Base-by-base conservation (phyloP, 1,284 basidiomycete species). In the Leccinum discolor region DNA sequence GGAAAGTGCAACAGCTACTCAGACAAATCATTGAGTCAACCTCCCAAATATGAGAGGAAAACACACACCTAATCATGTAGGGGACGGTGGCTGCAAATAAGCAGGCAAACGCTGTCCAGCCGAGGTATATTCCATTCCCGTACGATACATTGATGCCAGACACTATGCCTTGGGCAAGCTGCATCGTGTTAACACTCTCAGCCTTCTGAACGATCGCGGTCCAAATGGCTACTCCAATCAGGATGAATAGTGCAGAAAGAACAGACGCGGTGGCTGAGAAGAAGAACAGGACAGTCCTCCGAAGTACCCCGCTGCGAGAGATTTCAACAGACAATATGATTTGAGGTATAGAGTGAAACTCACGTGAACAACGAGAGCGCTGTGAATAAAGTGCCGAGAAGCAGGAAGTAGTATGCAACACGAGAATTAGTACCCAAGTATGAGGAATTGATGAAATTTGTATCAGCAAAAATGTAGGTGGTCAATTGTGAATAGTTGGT, bases 181-280 rank as follows among this genome's bases (percentile, higher is more conserved):
- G 69, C 64, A 85, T 71, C 42, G 79, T 74, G 73, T 92, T 92
- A 66, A 93, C 81, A 35, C 77, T 78, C 70, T 88, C 80, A 3
- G 83, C 80, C 73, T 88, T 90, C 70, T 87, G 85, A 57, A 94
- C 83, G 61, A 92, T 82, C 59, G 87, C 84, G 4, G 92, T 93
- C 90, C 91, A 94, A 66, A 93, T 87, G 50, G 86, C 83, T 12
- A 87, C 87, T 18, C 87, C 90, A 47, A 91, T 85, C 60, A 94
- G 81, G 60, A 92, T 74, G 64, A 91, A 82, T 21, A 90, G 65
- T 61, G 85, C 84, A 35, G 88, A 87, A 35, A 89, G 68, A 63
- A 88, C 77, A 29, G 89, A 83, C 70, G 89, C 84, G 2, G 84
- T 76, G 3, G 90, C 84, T 1, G 92, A 92, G 29, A 87, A 67